These are phyloP conservation scores for Crithidia bombi DNA, from an alignment of 208 protist genomes.

Conservation along the genomic window DNA sequence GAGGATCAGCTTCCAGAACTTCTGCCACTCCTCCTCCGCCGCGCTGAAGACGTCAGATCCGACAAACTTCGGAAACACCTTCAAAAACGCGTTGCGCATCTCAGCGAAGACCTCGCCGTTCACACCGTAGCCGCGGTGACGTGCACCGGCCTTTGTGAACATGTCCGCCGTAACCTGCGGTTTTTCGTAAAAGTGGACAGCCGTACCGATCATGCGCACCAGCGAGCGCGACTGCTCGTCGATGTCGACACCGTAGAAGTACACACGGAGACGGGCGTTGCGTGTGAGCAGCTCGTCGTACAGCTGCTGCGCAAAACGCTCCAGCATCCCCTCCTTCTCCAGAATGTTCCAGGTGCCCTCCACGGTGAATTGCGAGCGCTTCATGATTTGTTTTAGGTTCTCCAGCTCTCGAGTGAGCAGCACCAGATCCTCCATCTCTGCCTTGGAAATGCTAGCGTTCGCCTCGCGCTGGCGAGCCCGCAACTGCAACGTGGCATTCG, in stretches of 20 bases:
- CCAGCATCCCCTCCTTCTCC: slow-evolving; percentile 54
- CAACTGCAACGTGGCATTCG: slow-evolving; percentile 41
- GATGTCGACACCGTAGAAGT: slow-evolving; percentile 68
- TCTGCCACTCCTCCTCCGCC: slow-evolving; percentile 63
- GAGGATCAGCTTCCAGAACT: slow-evolving; percentile 63
- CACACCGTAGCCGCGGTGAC: slow-evolving; percentile 73
- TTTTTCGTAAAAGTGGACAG: slow-evolving; percentile 74
- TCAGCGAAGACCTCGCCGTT: slow-evolving; percentile 49
- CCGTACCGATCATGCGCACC: slow-evolving; percentile 66
- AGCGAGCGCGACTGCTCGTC: slow-evolving; percentile 67
- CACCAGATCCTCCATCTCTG: slow-evolving; percentile 63
- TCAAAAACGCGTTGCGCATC: slow-evolving; percentile 73
- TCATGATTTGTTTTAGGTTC: slow-evolving; percentile 58
- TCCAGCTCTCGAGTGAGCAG: slow-evolving; percentile 69
- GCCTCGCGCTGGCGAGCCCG: slow-evolving; percentile 50
- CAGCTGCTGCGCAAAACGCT: slow-evolving; percentile 60
- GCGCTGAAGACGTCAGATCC: slow-evolving; percentile 57
- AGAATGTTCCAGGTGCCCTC: slow-evolving; percentile 71
- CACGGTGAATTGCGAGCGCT: slow-evolving; percentile 57
- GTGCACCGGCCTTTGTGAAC: slow-evolving; percentile 66
- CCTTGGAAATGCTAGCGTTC: slow-evolving; percentile 42
- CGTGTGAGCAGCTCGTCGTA: slow-evolving; percentile 64
- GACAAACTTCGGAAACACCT: slow-evolving; percentile 76
- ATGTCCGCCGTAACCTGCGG: slow-evolving; percentile 59
- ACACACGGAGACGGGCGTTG: slow-evolving; percentile 52